phyloP scores from a whole-genome alignment of 345 rosid genomes.

The Populus nigra region DNA sequence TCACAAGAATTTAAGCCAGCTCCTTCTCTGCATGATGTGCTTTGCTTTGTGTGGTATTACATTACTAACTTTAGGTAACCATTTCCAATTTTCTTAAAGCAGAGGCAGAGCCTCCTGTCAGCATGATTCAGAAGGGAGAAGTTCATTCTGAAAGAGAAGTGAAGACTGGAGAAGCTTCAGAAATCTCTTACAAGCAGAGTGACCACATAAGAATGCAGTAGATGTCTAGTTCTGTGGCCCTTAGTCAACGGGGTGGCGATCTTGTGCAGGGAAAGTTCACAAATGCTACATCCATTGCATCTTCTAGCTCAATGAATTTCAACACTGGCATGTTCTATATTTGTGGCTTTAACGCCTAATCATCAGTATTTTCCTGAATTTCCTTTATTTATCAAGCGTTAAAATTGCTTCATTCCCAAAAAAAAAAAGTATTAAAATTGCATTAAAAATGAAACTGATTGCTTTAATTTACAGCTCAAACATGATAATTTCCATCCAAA shows the following conservation, averaged over 20 bases:
- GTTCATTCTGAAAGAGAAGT: slow-evolving; percentile 30
- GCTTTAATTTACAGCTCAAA: too few species aligned
- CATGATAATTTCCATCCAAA: too few species aligned
- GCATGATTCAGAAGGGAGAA: slow-evolving; percentile 30
- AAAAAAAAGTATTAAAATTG: too few species aligned
- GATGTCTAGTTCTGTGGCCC: slow-evolving; percentile 25
- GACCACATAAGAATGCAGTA: slow-evolving; percentile 22
- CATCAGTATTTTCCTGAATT: too few species aligned
- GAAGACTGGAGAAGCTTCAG: slow-evolving; percentile 30
- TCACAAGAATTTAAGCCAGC: slow-evolving; percentile 2
- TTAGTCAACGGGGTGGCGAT: slow-evolving; percentile 20
- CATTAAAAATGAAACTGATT: too few species aligned
- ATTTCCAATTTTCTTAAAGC: slow-evolving; percentile 17
- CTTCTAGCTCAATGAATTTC: not conserved
- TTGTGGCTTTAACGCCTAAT: not conserved
- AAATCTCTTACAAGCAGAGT: slow-evolving; percentile 28
- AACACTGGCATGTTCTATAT: not conserved
- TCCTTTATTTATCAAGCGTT: too few species aligned
- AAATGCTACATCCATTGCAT: slow-evolving; percentile 16
- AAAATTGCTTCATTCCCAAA: too few species aligned
- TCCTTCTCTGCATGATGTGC: not conserved
- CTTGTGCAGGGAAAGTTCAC: slow-evolving; percentile 30
- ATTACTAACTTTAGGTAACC: not conserved
- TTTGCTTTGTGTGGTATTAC: not conserved
- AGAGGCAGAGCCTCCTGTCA: slow-evolving; percentile 29